Percentiles rank a stretch among this genome's conserved stretches.
Evolutionary conservation across 2,329 filamentous ascomycete species (phyloP).

Genomic region (Torrubiella hemipterigena): DNA sequence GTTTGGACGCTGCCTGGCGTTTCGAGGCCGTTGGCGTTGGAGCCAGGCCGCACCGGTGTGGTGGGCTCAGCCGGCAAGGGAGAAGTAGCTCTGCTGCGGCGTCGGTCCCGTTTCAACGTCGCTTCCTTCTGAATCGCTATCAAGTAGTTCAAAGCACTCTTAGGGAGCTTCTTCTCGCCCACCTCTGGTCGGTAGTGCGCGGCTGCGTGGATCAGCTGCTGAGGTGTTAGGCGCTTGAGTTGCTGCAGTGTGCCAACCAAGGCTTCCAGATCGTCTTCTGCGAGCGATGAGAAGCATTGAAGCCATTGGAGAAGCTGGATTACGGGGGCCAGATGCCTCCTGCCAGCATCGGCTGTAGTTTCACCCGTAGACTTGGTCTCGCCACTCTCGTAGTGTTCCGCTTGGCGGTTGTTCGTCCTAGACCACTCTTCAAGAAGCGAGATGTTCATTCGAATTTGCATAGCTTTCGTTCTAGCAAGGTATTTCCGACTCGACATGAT

Average conservation of each 20-base stretch:
- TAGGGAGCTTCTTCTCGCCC: slow-evolving; percentile 82
- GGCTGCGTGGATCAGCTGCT: slow-evolving; percentile 83
- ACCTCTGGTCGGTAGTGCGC: slow-evolving; percentile 92
- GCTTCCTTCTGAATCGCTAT: slow-evolving; percentile 64
- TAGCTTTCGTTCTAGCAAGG: slow-evolving; percentile 89
- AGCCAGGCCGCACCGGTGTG: slow-evolving; percentile 27
- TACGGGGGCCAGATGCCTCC: slow-evolving; percentile 75
- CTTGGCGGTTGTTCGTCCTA: slow-evolving; percentile 79
- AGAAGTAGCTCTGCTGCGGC: slow-evolving; percentile 33
- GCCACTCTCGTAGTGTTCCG: slow-evolving; percentile 90
- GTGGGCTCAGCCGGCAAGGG: slow-evolving; percentile 26
- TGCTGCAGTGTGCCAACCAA: slow-evolving; percentile 83
- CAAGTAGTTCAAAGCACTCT: slow-evolving; percentile 80
- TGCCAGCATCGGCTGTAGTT: slow-evolving; percentile 70
- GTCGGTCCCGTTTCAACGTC: slow-evolving; percentile 43
- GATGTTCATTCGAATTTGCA: slow-evolving; percentile 99
- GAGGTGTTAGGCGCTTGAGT: slow-evolving; percentile 69
- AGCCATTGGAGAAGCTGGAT: slow-evolving; percentile 95
- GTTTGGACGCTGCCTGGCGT: slow-evolving; percentile 27
- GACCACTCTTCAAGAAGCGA: slow-evolving; percentile 95
- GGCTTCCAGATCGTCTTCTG: slow-evolving; percentile 72
- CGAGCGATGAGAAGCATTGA: slow-evolving; percentile 91
- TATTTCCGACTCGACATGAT: slow-evolving; percentile 96
- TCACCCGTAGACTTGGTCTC: slow-evolving; percentile 79
- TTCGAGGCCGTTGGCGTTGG: slow-evolving; percentile 31